Conservation (phyloP, 352 stramenopile species). For the Phytophthora capsici region DNA sequence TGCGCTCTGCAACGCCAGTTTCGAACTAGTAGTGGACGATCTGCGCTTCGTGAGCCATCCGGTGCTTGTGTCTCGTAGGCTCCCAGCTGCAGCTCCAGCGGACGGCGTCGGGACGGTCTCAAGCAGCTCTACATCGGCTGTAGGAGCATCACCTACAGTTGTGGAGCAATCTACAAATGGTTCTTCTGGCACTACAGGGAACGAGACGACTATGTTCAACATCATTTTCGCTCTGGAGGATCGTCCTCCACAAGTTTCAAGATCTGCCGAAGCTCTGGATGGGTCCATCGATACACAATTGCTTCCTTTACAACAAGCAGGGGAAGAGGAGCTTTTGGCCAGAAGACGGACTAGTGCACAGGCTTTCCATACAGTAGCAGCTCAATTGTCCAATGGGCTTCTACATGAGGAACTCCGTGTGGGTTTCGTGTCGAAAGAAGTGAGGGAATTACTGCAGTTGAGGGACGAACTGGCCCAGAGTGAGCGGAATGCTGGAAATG, state of each 20-base stretch:
- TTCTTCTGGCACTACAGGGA: constrained; percentile 23
- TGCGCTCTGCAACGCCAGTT: constrained; percentile 85
- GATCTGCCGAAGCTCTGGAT: neutral
- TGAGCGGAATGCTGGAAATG: constrained; percentile 44
- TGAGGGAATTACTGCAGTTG: constrained; percentile 77
- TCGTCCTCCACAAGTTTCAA: constrained; percentile 29
- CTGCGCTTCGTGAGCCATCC: constrained; percentile 88
- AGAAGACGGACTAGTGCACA: constrained; percentile 49
- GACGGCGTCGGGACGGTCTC: constrained; percentile 9
- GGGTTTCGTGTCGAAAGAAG: constrained; percentile 81
- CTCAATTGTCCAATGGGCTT: constrained; percentile 80
- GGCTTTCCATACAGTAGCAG: constrained; percentile 69
- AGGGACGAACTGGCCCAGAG: constrained; percentile 82
- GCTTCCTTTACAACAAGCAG: constrained; percentile 22
- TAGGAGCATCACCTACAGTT: constrained; percentile 17
- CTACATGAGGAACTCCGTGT: constrained; percentile 84
- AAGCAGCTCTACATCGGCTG: constrained; percentile 13
- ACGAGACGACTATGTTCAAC: constrained; percentile 90
- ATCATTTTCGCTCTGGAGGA: constrained; percentile 86
- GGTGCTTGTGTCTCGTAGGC: constrained; percentile 67
- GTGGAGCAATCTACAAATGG: constrained; percentile 23
- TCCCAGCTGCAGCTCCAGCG: constrained; percentile 19
- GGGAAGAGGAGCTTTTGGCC: constrained; percentile 43
- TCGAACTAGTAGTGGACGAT: constrained; percentile 89
- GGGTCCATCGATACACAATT: constrained; percentile 25